Conservation (phyloP, 441 rosid species). For the Isatis lusitanica region DNA sequence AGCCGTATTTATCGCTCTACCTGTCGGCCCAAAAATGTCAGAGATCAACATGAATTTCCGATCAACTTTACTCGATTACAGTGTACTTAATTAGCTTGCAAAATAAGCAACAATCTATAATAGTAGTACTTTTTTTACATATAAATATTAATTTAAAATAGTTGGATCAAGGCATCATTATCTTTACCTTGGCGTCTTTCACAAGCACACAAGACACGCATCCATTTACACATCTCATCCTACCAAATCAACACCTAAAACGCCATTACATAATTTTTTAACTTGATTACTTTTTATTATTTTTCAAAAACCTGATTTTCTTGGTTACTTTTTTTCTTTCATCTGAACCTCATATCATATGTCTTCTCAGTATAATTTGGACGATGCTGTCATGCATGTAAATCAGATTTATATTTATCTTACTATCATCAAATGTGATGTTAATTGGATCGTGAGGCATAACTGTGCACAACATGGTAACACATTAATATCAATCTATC, state of each 20-base stretch:
- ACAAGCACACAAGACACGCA: conserved; percentile 23
- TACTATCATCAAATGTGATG: conserved; percentile 2
- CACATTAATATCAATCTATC: conserved; percentile 8
- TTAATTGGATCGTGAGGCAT: conserved; percentile 16
- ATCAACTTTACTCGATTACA: conserved; percentile 30
- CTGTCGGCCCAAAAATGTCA: conserved; percentile 31
- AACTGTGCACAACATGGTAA: conserved; percentile 2
- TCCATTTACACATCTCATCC: conserved; percentile 18
- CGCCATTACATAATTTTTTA: neutral
- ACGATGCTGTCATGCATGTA: neutral
- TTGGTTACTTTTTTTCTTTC: neutral
- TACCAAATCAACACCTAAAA: conserved; percentile 31
- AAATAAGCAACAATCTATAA: conserved; percentile 26
- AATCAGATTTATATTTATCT: neutral
- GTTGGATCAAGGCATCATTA: conserved; percentile 37
- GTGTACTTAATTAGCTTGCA: conserved; percentile 26
- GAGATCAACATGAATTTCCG: conserved; percentile 41
- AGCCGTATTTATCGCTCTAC: conserved; percentile 35
- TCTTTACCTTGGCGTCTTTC: conserved; percentile 20
- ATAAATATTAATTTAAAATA: neutral
- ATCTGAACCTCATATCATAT: neutral
- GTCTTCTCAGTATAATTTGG: neutral
- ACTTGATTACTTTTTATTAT: neutral
- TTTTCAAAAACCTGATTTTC: neutral
- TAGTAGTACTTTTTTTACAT: neutral